Percentiles rank a stretch among this genome's conserved stretches.
These are phyloP conservation scores for Sphagnum contortum DNA, from an alignment of 225 moss, liverwort and hornwort species.

Conservation along the genomic window DNA sequence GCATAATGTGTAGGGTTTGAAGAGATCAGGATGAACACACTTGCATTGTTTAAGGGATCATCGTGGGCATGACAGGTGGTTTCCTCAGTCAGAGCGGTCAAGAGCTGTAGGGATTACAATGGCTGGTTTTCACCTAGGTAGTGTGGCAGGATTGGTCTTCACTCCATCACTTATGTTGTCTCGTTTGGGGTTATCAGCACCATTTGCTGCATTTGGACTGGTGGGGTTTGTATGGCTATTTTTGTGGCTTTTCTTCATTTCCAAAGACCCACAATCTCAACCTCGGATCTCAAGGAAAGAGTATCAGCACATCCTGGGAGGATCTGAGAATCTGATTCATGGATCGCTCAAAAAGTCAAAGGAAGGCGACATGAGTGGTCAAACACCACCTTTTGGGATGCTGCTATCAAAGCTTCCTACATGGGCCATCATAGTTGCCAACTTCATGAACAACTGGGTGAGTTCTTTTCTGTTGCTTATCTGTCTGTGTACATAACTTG, in stretches of 20 bases:
- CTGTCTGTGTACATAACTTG: neutral
- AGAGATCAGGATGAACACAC: too few relatives aligned
- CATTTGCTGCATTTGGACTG: constrained; percentile 57
- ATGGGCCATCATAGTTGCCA: constrained; percentile 81
- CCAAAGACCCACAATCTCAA: constrained; percentile 42
- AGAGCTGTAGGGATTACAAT: constrained; percentile 72
- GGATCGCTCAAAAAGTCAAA: constrained; percentile 1
- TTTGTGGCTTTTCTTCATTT: constrained; percentile 36
- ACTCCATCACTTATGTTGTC: constrained; percentile 47
- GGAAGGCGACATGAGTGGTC: neutral
- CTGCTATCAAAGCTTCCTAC: constrained; percentile 75
- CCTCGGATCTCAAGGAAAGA: constrained; percentile 39
- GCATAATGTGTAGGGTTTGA: too few relatives aligned
- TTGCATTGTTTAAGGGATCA: too few relatives aligned
- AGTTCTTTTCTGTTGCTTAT: neutral
- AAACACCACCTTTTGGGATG: constrained; percentile 44
- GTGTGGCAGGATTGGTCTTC: constrained; percentile 52
- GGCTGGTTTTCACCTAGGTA: constrained; percentile 90
- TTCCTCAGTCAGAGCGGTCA: constrained; percentile 62
- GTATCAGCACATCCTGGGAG: constrained; percentile 39
- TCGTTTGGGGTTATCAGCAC: constrained; percentile 51
- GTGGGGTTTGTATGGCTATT: constrained; percentile 60
- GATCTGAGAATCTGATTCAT: constrained; percentile 17
- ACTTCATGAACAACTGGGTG: constrained; percentile 94
- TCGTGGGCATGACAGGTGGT: constrained; percentile 49